Conservation (phyloP, 495 filamentous ascomycete species). For the Aspergillus egyptiacus region DNA sequence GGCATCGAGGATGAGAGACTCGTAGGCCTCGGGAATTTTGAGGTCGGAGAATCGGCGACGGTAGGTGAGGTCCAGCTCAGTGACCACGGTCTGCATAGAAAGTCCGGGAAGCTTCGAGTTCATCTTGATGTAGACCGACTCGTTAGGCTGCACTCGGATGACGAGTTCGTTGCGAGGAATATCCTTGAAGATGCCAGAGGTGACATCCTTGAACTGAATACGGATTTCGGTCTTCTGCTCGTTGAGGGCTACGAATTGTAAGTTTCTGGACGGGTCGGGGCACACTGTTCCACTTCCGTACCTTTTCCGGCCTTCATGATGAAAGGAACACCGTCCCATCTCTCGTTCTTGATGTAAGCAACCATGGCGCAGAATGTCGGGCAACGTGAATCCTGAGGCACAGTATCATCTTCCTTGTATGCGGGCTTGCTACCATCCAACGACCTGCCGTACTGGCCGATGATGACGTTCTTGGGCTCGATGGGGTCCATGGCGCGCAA, state of each 20-base stretch:
- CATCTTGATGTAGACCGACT: slow-evolving; percentile 99
- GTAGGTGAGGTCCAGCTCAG: slow-evolving; percentile 97
- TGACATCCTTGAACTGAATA: slow-evolving; percentile 99
- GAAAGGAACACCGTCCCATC: slow-evolving; percentile 99
- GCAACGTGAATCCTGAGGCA: slow-evolving; percentile 94
- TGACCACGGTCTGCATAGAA: slow-evolving; percentile 99
- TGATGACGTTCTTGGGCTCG: slow-evolving; percentile 99
- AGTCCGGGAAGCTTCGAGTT: slow-evolving; percentile 98
- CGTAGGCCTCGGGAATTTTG: slow-evolving; percentile 99
- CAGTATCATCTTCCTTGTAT: slow-evolving; percentile 98
- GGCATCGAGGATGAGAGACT: slow-evolving; percentile 93
- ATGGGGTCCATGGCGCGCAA: slow-evolving; percentile 89
- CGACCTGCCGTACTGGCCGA: slow-evolving; percentile 96
- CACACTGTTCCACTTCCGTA: slow-evolving; percentile 21
- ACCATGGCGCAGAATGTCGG: slow-evolving; percentile 97
- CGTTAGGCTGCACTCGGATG: slow-evolving; percentile 98
- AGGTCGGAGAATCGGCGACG: slow-evolving; percentile 97
- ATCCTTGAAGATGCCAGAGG: slow-evolving; percentile 99
- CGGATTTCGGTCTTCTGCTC: slow-evolving; percentile 99
- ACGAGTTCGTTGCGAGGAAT: slow-evolving; percentile 99
- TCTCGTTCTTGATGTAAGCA: slow-evolving; percentile 98
- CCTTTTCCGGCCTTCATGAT: slow-evolving; percentile 98
- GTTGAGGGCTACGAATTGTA: slow-evolving; percentile 62
- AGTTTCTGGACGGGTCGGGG: background rate
- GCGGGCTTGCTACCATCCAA: slow-evolving; percentile 94